A percentile compares a stretch with the other conserved stretches of the same genome.
Conservation (phyloP, 179 eudicot species). For the Spergularia azorica region DNA sequence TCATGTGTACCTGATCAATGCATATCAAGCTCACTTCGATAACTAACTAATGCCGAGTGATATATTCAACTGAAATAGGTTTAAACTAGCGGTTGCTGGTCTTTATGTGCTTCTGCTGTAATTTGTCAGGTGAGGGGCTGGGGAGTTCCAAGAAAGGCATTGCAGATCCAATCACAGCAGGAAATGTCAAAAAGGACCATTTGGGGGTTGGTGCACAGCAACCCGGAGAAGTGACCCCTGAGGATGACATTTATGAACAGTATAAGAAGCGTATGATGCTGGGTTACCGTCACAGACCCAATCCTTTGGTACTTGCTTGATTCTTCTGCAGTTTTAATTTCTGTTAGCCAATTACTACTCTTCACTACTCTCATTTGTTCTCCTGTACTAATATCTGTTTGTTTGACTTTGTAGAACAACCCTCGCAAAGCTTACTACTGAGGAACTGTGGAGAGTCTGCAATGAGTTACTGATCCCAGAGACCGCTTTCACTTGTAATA, state of each 20-base stretch:
- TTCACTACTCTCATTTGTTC: background rate
- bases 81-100: background rate
- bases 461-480: too few relatives aligned
- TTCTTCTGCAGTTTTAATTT: too few relatives aligned
- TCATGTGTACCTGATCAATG: background rate
- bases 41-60: background rate
- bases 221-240: slow-evolving; percentile 95
- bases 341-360: background rate
- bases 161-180: slow-evolving; percentile 90
- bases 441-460: slow-evolving; percentile 20
- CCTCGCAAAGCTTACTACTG: slow-evolving; percentile 91
- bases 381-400: slow-evolving; percentile 5
- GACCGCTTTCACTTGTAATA: too few relatives aligned
- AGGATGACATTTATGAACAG: slow-evolving; percentile 97
- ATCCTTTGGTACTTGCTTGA: slow-evolving; percentile 67
- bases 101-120: too few relatives aligned
- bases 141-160: slow-evolving; percentile 96
- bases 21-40: background rate
- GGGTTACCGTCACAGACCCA: slow-evolving; percentile 88
- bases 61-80: background rate
- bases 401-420: slow-evolving; percentile 55
- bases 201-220: slow-evolving; percentile 94
- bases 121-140: slow-evolving; percentile 75
- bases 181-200: slow-evolving; percentile 70
- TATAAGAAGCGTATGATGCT: slow-evolving; percentile 99